phyloP scores from a whole-genome alignment of 2,329 filamentous ascomycete genomes.

The Fusarium irregulare region DNA sequence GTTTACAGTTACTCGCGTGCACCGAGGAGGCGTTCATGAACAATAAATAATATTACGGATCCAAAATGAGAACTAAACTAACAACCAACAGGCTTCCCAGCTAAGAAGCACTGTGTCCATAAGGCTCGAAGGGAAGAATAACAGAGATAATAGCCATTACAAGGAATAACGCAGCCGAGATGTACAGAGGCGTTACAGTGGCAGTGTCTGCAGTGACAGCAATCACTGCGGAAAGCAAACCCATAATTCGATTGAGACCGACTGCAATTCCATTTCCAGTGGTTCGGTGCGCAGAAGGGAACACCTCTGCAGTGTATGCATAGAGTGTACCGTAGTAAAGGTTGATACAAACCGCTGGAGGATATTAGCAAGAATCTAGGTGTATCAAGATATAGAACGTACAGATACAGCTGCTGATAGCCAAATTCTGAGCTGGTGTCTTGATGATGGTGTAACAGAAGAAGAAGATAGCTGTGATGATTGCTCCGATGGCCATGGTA shows the following conservation, averaged over 20 bases:
- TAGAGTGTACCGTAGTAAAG: slow-evolving; percentile 78
- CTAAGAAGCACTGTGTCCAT: slow-evolving; percentile 21
- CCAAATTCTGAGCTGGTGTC: slow-evolving; percentile 21
- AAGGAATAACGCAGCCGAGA: slow-evolving; percentile 74
- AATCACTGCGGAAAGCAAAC: slow-evolving; percentile 76
- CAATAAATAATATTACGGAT: neutral
- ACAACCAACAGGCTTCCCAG: neutral
- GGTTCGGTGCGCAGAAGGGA: slow-evolving; percentile 76
- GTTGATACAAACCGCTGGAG: slow-evolving; percentile 69
- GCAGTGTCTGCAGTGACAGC: slow-evolving; percentile 69
- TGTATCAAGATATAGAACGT: rapidly evolving
- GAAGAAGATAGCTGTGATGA: slow-evolving; percentile 18
- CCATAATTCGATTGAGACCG: slow-evolving; percentile 78
- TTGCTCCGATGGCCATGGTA: slow-evolving; percentile 19
- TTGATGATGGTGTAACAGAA: slow-evolving; percentile 21
- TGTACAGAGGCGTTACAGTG: slow-evolving; percentile 73
- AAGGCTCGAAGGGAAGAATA: slow-evolving; percentile 22
- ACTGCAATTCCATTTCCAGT: slow-evolving; percentile 81
- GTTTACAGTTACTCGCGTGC: neutral
- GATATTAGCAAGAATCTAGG: rapidly evolving
- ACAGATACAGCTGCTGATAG: slow-evolving; percentile 24
- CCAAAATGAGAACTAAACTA: neutral
- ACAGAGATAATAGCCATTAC: slow-evolving; percentile 60
- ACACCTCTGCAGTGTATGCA: slow-evolving; percentile 71
- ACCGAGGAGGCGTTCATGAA: neutral